phyloP scores from a whole-genome alignment of 805 yeast genomes.

The Candida vaughaniae region DNA sequence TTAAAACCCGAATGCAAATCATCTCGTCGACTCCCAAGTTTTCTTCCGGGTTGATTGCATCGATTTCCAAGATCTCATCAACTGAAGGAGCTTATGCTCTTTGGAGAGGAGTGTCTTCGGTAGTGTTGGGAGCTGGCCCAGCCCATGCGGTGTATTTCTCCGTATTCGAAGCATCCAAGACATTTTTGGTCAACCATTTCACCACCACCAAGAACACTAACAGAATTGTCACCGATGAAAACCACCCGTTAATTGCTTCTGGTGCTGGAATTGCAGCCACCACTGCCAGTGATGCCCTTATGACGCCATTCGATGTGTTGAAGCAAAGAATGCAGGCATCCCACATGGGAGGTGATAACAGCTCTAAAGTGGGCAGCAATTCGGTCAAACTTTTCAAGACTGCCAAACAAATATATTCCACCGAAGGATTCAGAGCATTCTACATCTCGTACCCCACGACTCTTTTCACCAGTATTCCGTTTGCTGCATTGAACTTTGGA shows the following conservation, averaged over 20 bases:
- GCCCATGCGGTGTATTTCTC: conserved; percentile 96
- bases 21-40: conserved; percentile 18
- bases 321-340: conserved; percentile 89
- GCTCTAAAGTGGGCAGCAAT: conserved; percentile 8
- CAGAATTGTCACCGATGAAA: conserved; percentile 54
- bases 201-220: conserved; percentile 30
- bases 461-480: conserved; percentile 85
- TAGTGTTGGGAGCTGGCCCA: conserved; percentile 97
- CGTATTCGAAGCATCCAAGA: conserved; percentile 84
- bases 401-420: conserved; percentile 49
- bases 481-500: conserved; percentile 91
- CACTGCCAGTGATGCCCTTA: conserved; percentile 87
- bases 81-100: conserved; percentile 85
- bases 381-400: conserved; percentile 31
- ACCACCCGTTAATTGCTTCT: conserved; percentile 82
- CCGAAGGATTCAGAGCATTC: conserved; percentile 77
- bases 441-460: conserved; percentile 95
- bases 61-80: conserved; percentile 74
- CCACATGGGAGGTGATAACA: conserved; percentile 5
- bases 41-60: conserved; percentile 51
- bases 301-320: conserved; percentile 96
- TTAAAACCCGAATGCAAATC: conserved; percentile 93
- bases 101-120: conserved; percentile 93
- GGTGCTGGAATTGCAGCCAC: conserved; percentile 91
- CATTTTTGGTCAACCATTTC: conserved; percentile 47